These are phyloP conservation scores for Ottelia alismoides DNA, from an alignment of 106 monocot species.

Conservation along the genomic window DNA sequence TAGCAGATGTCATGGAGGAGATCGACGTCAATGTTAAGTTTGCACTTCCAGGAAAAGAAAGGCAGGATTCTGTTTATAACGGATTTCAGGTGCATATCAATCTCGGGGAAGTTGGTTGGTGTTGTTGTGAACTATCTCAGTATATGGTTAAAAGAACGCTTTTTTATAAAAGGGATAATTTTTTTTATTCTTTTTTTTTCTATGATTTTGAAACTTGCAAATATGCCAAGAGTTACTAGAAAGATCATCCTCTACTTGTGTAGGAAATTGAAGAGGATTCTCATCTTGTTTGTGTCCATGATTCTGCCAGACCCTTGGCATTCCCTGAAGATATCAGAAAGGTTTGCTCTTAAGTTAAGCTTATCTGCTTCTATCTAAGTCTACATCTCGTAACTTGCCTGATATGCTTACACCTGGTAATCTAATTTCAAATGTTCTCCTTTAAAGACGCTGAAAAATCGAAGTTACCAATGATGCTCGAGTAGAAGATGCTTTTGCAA, in stretches of 20 bases:
- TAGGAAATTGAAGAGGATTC: slow-evolving; percentile 89
- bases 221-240: not conserved
- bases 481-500: too few relatives aligned
- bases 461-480: too few relatives aligned
- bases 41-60: slow-evolving; percentile 93
- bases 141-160: too few relatives aligned
- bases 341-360: slow-evolving; percentile 39
- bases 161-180: too few relatives aligned
- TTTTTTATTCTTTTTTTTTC: too few relatives aligned
- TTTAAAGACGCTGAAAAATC: too few relatives aligned
- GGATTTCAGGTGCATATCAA: slow-evolving; percentile 83
- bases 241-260: not conserved
- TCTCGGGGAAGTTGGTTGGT: too few relatives aligned
- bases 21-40: slow-evolving; percentile 58
- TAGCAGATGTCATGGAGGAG: slow-evolving; percentile 54
- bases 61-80: slow-evolving; percentile 96
- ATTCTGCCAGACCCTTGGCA: slow-evolving; percentile 94
- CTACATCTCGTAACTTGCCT: too few relatives aligned
- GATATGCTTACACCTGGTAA: too few relatives aligned
- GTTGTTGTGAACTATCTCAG: too few relatives aligned
- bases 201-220: not conserved
- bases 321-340: slow-evolving; percentile 51
- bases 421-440: too few relatives aligned
- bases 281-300: slow-evolving; percentile 91
- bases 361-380: too few relatives aligned